Base-by-base conservation (phyloP, 176 grass and related monocot species). In the Triticum timopheevii region DNA sequence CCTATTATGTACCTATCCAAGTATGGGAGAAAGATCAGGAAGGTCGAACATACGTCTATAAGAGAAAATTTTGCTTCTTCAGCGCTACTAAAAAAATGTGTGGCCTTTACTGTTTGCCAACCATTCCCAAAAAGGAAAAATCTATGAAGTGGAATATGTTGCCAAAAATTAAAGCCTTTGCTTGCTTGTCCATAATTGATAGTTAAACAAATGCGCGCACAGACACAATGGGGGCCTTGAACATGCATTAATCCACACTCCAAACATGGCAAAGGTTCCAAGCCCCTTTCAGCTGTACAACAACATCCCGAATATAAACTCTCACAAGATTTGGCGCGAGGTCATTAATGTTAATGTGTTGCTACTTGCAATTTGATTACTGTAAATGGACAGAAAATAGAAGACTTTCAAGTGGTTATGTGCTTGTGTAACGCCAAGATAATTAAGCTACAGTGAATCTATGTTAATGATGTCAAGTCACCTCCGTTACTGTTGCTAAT, bases 231-330 rank as follows among this genome's bases (percentile, higher is more conserved):
- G 70, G 25, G 58, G 16, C 39, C 23, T 71, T 27, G 16, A 24
- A 69, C 65, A 77, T 10, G 39, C 65, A 63, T 39, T 40, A 23
- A 52, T 86, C 39, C 69, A 44, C 16, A 30, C 28, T 54, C 84
- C 88, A 82, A 77, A 82, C 28, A 82, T 69, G 49, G 79, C 17
- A 86, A 24, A 77, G 39, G 13, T 86, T 47, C 47, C 33, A 49
- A 39, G 11, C 4, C 34, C 22, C 70, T 63, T 82, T 78, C 62
- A 82, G 61, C 15, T 82, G 42, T 62, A 82, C 25, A 62, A 62
- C 36, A 38, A 63, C 56, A 63, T 40, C 13, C 33, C 22, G 34
- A 63, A 30, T 17, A 30, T 15, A 73, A 87, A 40, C 7, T 10
- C 1, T 20, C 10, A 16, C 1, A 8, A 7, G 24, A 76, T 30